Base-by-base conservation (phyloP, 352 stramenopile species). In the Globisporangium rhizosaccharum region DNA sequence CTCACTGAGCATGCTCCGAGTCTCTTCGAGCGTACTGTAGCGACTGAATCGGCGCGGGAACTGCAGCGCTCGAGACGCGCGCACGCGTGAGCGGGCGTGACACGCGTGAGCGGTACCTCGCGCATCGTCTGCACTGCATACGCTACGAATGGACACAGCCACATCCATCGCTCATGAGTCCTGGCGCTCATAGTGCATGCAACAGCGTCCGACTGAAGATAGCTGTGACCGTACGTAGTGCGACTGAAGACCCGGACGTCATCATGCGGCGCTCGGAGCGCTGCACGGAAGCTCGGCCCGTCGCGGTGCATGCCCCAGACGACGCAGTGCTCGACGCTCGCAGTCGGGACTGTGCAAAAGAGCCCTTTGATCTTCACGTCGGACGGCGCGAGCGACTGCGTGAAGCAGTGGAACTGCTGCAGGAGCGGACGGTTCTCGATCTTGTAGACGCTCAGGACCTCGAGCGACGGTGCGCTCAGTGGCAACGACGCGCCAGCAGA, bases 401-500 rank as follows among this genome's bases (percentile, higher is more conserved):
- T 70, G 57, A 76, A 76, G 17, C 53, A 66, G 56, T 90, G 82
- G 41, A 92, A 92, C 10, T 55, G 59, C 30, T 80, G 57, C 11
- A 94, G 51, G 20, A 92, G 37, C 45, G 70, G 67, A 12, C 65
- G 63, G 56, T 94, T 91, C 51, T 92, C 82, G 56, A 94, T 78
- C 52, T 93, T 92, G 61, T 79, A 94, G 39, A 94, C 85, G 33
- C 87, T 76, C 26, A 82, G 56, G 9, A 94, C 81, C n/a, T 90
- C 63, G n/a, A 92, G 41, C 0, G 37, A 23, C 10, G 36, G 50
- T n/a, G 36, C 26, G 6, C 41, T 28, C n/a, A 0, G 17, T 15
- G 12, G 50, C 17, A 17, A 12, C 1, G 39, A 2, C 15, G 11
- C 42, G 37, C 12, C 20, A 25, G 57, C 0, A 48, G 58, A 15